Evolutionary conservation across 2,329 filamentous ascomycete genomes (phyloP).

Genomic region (Epichloe festucae): DNA sequence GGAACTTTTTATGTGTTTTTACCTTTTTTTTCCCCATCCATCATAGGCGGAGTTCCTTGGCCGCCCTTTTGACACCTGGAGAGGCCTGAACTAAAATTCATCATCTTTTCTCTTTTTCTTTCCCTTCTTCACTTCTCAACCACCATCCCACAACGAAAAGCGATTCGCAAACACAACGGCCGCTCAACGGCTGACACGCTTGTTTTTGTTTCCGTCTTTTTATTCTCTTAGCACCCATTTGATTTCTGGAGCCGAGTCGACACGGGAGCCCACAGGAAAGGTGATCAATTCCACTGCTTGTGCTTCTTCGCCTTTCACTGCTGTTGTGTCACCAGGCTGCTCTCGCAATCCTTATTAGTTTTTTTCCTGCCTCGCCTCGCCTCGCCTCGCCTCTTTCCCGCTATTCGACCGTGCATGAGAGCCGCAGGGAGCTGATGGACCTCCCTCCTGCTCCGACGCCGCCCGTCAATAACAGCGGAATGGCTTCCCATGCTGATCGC

Average conservation of each 20-base stretch:
- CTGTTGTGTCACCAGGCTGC: not conserved
- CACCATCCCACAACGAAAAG: not conserved
- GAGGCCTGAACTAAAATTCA: not conserved
- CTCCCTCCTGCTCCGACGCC: constrained; percentile 40
- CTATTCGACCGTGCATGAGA: not conserved
- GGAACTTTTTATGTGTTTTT: not conserved
- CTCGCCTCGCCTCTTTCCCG: not conserved
- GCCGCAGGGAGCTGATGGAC: constrained; percentile 21
- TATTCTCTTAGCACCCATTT: not conserved
- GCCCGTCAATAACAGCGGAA: constrained; percentile 26
- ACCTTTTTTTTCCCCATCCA: not conserved
- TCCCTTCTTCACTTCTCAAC: not conserved
- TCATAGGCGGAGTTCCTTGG: not conserved
- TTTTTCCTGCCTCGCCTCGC: constrained; percentile 1
- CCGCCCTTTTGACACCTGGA: not conserved
- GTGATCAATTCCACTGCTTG: constrained; percentile 1
- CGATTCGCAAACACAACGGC: not conserved
- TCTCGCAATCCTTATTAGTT: not conserved
- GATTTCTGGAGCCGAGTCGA: not conserved
- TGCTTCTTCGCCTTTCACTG: not conserved
- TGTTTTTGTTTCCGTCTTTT: not conserved
- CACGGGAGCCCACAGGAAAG: not conserved
- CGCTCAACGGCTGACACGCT: not conserved
- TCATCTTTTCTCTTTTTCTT: not conserved
- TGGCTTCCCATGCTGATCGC: constrained; percentile 30